These are phyloP conservation scores for Stagonosporopsis vannaccii DNA, from an alignment of 2,329 filamentous ascomycete species.

Conservation along the genomic window DNA sequence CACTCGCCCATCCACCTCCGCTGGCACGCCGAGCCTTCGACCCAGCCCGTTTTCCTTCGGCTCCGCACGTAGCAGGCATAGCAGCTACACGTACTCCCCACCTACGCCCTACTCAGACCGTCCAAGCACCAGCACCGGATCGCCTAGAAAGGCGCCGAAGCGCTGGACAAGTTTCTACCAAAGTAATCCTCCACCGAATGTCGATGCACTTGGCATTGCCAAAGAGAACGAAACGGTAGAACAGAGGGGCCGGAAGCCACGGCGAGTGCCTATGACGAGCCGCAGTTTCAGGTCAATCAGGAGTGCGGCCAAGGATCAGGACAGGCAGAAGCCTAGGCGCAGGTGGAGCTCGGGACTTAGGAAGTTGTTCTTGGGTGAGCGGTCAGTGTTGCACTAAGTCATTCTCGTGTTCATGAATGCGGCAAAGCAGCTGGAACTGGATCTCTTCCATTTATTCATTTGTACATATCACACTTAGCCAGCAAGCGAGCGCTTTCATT, in stretches of 20 bases:
- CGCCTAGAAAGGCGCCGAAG: constrained; percentile 11
- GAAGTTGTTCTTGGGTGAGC: constrained; percentile 26
- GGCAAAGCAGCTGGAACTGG: neutral
- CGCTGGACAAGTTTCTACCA: constrained; percentile 18
- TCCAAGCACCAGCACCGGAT: constrained; percentile 16
- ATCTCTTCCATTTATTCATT: neutral
- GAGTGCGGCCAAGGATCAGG: constrained; percentile 15
- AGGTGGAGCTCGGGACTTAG: constrained; percentile 34
- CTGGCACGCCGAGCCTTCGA: constrained; percentile 7
- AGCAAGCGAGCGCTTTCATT: constrained; percentile 4
- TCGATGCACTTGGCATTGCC: constrained; percentile 13
- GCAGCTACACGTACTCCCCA: constrained; percentile 18
- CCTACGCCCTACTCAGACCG: constrained; percentile 12
- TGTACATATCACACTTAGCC: constrained; percentile 2
- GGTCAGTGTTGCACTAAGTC: neutral
- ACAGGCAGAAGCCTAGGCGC: constrained; percentile 22
- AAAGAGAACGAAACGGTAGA: constrained; percentile 2
- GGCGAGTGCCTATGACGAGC: constrained; percentile 8
- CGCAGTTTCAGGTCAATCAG: constrained; percentile 14
- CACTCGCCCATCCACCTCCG: constrained; percentile 19
- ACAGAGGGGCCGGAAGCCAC: neutral
- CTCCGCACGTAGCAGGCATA: constrained; percentile 18
- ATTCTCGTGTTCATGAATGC: neutral
- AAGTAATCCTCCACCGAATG: neutral
- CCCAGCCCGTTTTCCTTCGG: constrained; percentile 19